phyloP scores from a whole-genome alignment of 2,329 filamentous ascomycete genomes.

The Neofusicoccum parvum region DNA sequence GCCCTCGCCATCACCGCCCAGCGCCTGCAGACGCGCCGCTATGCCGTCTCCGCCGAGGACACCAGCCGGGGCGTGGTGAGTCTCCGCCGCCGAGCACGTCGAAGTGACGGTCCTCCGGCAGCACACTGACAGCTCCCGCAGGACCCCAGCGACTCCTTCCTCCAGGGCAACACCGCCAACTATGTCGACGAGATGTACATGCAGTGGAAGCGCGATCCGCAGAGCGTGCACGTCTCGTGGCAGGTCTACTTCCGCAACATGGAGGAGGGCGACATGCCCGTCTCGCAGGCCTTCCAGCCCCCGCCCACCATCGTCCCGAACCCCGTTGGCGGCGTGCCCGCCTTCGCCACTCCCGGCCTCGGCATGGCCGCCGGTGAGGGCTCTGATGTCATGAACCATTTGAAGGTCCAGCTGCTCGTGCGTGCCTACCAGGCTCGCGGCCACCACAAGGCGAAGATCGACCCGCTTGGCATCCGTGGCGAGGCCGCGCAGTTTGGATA shows the following conservation, averaged over 20 bases:
- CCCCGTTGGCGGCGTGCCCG: conserved; percentile 73
- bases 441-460: conserved; percentile 97
- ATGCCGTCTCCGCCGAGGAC: conserved; percentile 62
- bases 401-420: conserved; percentile 96
- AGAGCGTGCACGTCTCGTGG: conserved; percentile 96
- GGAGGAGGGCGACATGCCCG: conserved; percentile 96
- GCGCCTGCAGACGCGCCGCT: conserved; percentile 52
- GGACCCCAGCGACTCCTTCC: conserved; percentile 93
- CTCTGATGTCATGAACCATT: conserved; percentile 87
- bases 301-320: conserved; percentile 88
- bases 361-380: conserved; percentile 68
- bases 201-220: conserved; percentile 91
- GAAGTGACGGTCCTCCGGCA: not conserved
- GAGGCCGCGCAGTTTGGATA: conserved; percentile 83
- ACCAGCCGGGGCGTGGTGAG: conserved; percentile 64
- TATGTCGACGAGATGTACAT: conserved; percentile 99
- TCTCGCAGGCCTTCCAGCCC: conserved; percentile 94
- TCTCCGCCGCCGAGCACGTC: conserved; percentile 26
- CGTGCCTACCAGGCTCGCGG: conserved; percentile 97
- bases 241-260: conserved; percentile 99
- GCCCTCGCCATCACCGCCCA: conserved; percentile 49
- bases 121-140: conserved; percentile 39
- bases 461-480: conserved; percentile 90
- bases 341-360: conserved; percentile 69
- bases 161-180: conserved; percentile 94